These are phyloP conservation scores for Monosporascus sp. DNA, from an alignment of 2,329 filamentous ascomycete species.

Conservation along the genomic window DNA sequence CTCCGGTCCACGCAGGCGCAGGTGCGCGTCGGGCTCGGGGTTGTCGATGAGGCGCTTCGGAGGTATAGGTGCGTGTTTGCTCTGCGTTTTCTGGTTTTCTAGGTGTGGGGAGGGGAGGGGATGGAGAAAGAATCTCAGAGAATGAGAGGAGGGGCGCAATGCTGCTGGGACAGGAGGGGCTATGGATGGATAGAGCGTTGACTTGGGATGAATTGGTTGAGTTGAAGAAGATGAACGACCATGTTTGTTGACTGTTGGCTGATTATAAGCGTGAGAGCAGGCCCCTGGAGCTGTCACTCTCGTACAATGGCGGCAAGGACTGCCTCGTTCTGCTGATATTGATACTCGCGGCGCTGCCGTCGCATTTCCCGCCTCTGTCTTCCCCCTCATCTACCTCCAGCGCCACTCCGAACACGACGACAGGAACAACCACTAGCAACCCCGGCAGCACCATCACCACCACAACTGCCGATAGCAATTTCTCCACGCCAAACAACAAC, in stretches of 20 bases:
- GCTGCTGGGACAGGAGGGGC: too few relatives aligned
- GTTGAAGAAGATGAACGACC: too few relatives aligned
- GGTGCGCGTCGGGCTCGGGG: slow-evolving; percentile 63
- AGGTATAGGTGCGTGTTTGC: slow-evolving; percentile 60
- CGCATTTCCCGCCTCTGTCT: slow-evolving; percentile 25
- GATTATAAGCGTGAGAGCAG: slow-evolving; percentile 35
- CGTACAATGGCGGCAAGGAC: slow-evolving; percentile 98
- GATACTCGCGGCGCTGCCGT: slow-evolving; percentile 62
- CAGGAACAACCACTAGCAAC: slow-evolving; percentile 1
- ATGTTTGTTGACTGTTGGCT: slow-evolving; percentile 1
- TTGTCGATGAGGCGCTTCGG: slow-evolving; percentile 70
- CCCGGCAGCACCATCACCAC: slow-evolving; percentile 6
- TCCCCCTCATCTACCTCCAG: slow-evolving; percentile 16
- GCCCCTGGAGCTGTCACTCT: slow-evolving; percentile 73
- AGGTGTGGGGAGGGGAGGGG: too few relatives aligned
- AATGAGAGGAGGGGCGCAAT: too few relatives aligned
- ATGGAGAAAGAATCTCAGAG: too few relatives aligned
- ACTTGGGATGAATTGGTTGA: too few relatives aligned
- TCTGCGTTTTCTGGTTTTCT: slow-evolving; percentile 1
- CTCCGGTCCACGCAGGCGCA: slow-evolving; percentile 66
- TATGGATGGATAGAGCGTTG: too few relatives aligned
- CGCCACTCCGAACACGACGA: slow-evolving; percentile 3
- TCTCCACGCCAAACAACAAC: slow-evolving; percentile 3
- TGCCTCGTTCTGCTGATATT: slow-evolving; percentile 88
- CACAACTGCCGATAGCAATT: not conserved